phyloP scores from a whole-genome alignment of 495 filamentous ascomycete species.

The Chlorociboria aeruginascens region DNA sequence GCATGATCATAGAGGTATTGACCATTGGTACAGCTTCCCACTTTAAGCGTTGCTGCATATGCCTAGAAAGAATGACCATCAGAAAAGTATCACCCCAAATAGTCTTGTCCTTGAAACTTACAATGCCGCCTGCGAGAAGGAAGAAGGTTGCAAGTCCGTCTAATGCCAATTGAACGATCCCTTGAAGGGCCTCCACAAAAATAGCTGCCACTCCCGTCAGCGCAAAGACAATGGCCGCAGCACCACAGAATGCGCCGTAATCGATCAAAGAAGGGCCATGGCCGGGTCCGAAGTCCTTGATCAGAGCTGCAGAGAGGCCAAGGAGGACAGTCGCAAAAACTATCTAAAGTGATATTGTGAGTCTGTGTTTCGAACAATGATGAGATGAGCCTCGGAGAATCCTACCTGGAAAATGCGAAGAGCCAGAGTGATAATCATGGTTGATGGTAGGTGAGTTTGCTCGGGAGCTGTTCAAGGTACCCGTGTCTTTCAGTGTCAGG shows the following conservation, averaged over 20 bases:
- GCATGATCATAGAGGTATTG: neutral
- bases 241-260: constrained; percentile 29
- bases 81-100: neutral
- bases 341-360: constrained; percentile 3
- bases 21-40: constrained; percentile 5
- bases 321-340: constrained; percentile 13
- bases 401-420: constrained; percentile 11
- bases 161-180: constrained; percentile 25
- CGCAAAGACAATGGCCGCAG: constrained; percentile 32
- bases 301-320: constrained; percentile 9
- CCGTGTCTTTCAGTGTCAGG: neutral
- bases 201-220: constrained; percentile 26
- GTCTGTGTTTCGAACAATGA: neutral
- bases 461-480: neutral
- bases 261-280: constrained; percentile 1
- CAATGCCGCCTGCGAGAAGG: constrained; percentile 40
- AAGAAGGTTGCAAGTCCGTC: constrained; percentile 33
- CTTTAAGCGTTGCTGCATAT: constrained; percentile 6
- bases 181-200: constrained; percentile 28
- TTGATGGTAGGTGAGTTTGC: neutral
- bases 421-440: constrained; percentile 12
- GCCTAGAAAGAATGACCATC: constrained; percentile 4
- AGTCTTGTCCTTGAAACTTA: constrained; percentile 24
- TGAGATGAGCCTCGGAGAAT: neutral
- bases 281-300: constrained; percentile 10